Percentiles rank a stretch among this genome's conserved stretches.
Conservation (phyloP, 371 early-diverging fungal species). For the Syncephalastrum contaminatum region DNA sequence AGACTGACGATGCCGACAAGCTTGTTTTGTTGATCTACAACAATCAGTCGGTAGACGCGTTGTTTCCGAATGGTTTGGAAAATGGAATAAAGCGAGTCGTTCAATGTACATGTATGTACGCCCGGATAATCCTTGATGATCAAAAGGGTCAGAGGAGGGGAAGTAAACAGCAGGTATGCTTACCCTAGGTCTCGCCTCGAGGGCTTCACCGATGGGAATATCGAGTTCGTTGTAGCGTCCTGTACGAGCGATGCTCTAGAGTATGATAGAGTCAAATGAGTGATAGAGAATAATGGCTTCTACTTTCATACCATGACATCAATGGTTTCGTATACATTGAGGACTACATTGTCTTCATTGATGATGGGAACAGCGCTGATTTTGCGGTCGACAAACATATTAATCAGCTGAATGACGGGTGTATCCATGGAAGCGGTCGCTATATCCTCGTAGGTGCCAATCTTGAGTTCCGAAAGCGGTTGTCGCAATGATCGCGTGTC, state of each 20-base stretch:
- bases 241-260: conserved; percentile 48
- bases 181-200: conserved; percentile 77
- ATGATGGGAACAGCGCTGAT: conserved; percentile 93
- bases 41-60: conserved; percentile 87
- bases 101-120: conserved; percentile 87
- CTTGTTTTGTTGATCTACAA: conserved; percentile 80
- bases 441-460: conserved; percentile 84
- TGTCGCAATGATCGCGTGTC: conserved; percentile 63
- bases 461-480: conserved; percentile 73
- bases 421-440: conserved; percentile 77
- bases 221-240: conserved; percentile 66
- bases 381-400: conserved; percentile 81
- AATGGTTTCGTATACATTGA: conserved; percentile 93
- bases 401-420: conserved; percentile 84
- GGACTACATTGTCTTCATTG: conserved; percentile 78
- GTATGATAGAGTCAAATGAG: not conserved
- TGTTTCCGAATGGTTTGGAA: conserved; percentile 83
- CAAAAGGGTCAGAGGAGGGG: not conserved
- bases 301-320: conserved; percentile 79
- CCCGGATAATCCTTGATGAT: conserved; percentile 78
- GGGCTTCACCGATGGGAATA: conserved; percentile 83
- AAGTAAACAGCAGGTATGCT: not conserved
- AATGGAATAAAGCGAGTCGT: conserved; percentile 84
- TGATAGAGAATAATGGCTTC: not conserved
- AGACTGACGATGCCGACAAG: conserved; percentile 87